Base-by-base conservation (phyloP, 108 stramenopile species). In the Discostella pseudostelligera region DNA sequence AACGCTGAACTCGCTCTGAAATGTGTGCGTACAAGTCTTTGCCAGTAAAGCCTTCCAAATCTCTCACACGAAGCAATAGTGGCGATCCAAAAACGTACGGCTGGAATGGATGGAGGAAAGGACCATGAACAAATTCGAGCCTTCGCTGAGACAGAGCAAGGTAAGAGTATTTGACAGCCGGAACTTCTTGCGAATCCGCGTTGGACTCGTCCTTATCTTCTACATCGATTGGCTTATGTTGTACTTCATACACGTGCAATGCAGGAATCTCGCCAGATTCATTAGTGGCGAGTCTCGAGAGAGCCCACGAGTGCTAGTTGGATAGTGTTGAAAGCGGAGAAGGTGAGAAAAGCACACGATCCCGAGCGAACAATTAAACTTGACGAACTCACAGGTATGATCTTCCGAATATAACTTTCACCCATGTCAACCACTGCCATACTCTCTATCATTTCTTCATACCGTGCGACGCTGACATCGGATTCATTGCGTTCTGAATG, bases 371-470 rank as follows among this genome's bases (percentile, higher is more conserved):
- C 22, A 60, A 56, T 45, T 16, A 32, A 32, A 32, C 65, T 39
- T 20, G 11, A 25, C n/a, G n/a, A 25, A 70, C 85, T 74, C 73
- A 87, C 82, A 39, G 94, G 89, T 49, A 86, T 83, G 37, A 95
- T 88, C 62, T 84, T 88, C 35, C 78, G 80, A 11, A 94, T 94
- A 55, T 72, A 85, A 48, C 88, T 85, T 60, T 94, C 88, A 13
- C 76, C 68, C 89, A 94, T 89, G 40, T 88, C 87, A 32, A 94
- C 93, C 20, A 89, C 77, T 19, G 88, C 88, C 81, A 94, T 81
- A 60, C 90, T 83, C 67, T 80, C 65, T 29, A 85, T 86, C 59
- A 68, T 78, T 48, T 84, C 64, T 44, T 64, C 28, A 63, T 79
- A 85, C 4, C 70, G n/a, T 39, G 25, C 20, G 10, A 50, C 62